A percentile compares a stretch with the other conserved stretches of the same genome.
phyloP scores from a whole-genome alignment of 768 basidiomycete genomes.

The Psilocybe cyanescens region DNA sequence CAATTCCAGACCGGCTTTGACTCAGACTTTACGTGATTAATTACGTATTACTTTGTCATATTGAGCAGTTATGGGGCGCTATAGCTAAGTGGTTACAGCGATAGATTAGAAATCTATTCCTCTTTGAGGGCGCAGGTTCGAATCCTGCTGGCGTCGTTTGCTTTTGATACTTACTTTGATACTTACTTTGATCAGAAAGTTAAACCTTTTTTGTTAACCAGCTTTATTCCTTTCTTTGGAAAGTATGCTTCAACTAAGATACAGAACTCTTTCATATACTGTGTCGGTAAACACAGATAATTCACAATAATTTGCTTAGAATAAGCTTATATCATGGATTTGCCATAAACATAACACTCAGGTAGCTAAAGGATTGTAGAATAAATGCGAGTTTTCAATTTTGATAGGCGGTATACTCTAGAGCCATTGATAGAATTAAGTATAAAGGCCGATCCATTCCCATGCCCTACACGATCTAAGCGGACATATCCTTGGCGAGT shows the following conservation, averaged over 20 bases:
- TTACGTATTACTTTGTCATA: background rate
- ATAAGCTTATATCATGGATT: background rate
- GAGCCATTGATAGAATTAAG: constrained; percentile 18
- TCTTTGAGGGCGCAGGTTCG: constrained; percentile 73
- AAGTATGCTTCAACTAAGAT: background rate
- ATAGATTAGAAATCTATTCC: constrained; percentile 52
- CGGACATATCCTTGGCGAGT: constrained; percentile 91
- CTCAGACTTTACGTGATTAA: background rate
- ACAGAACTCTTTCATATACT: background rate
- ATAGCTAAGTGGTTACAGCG: constrained; percentile 11
- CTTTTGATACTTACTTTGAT: background rate
- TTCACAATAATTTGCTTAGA: too few relatives aligned
- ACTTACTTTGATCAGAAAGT: background rate
- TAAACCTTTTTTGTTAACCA: background rate
- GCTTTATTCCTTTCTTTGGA: too few relatives aligned
- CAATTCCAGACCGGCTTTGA: background rate
- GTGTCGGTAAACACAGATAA: too few relatives aligned
- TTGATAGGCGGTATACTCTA: constrained; percentile 22
- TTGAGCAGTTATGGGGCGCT: background rate
- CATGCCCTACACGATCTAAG: constrained; percentile 33
- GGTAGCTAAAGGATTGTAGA: background rate
- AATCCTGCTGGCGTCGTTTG: constrained; percentile 65
- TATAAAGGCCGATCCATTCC: constrained; percentile 15
- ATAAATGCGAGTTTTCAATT: constrained; percentile 24
- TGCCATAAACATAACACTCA: too few relatives aligned